Evolutionary conservation across 2,329 filamentous ascomycete genomes (phyloP).

Genomic region (Paecilomyces formosus): DNA sequence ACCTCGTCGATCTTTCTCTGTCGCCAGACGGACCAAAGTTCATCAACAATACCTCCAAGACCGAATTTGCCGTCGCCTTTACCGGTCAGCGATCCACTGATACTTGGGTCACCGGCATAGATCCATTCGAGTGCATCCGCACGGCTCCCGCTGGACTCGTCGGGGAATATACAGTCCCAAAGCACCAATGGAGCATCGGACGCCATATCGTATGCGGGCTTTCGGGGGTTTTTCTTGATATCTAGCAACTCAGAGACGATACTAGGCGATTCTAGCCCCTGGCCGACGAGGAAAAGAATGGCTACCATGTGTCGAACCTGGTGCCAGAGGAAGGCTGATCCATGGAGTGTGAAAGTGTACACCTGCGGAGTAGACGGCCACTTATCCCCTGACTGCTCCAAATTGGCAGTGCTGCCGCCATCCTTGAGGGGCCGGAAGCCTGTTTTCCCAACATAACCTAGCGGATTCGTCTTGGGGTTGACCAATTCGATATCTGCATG

Average conservation of each 20-base stretch:
- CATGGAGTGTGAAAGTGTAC: conserved; percentile 82
- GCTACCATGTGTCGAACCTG: conserved; percentile 94
- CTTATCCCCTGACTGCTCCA: conserved; percentile 8
- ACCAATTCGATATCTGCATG: conserved; percentile 72
- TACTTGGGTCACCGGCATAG: conserved; percentile 62
- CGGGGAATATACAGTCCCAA: conserved; percentile 90
- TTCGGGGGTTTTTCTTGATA: conserved; percentile 59
- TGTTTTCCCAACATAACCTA: conserved; percentile 48
- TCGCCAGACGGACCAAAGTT: conserved; percentile 77
- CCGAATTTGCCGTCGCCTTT: conserved; percentile 56
- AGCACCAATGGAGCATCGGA: conserved; percentile 83
- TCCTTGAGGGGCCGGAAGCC: conserved; percentile 36
- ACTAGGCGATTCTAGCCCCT: conserved; percentile 70
- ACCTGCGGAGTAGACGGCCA: conserved; percentile 52
- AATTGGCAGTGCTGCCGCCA: conserved; percentile 8
- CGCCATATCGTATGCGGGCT: conserved; percentile 85
- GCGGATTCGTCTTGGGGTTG: conserved; percentile 41
- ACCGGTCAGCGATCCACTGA: conserved; percentile 28
- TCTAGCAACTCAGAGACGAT: conserved; percentile 72
- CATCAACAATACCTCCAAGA: conserved; percentile 59
- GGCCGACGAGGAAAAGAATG: conserved; percentile 84
- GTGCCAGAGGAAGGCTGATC: conserved; percentile 94
- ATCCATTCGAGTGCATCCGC: conserved; percentile 68
- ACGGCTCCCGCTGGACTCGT: conserved; percentile 37
- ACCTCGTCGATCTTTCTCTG: conserved; percentile 84